These are phyloP conservation scores for Gracilaria domingensis DNA, from an alignment of 23 red algal species.

Conservation along the genomic window DNA sequence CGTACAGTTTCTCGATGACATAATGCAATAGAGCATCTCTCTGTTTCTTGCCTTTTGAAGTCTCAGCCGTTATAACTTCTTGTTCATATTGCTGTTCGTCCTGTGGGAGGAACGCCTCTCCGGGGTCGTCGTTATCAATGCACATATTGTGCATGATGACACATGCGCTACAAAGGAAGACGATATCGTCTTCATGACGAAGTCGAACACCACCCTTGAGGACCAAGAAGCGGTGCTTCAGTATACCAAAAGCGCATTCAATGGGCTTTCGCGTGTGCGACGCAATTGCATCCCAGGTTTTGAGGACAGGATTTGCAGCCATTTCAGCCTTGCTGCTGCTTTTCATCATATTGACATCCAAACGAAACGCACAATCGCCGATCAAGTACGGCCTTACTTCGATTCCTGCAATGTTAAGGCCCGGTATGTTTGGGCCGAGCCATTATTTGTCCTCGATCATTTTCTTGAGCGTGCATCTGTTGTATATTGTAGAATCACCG, in stretches of 20 bases:
- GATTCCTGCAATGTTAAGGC: constrained; percentile 8
- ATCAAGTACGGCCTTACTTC: constrained; percentile 2
- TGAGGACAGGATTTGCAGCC: constrained; percentile 10
- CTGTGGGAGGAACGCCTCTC: neutral
- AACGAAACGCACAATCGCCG: constrained; percentile 36
- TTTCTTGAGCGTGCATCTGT: constrained; percentile 4
- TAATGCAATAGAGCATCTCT: constrained; percentile 41
- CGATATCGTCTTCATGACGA: constrained; percentile 35
- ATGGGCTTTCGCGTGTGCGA: constrained; percentile 29
- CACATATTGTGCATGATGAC: constrained; percentile 40
- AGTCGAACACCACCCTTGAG: neutral
- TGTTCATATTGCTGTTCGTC: neutral
- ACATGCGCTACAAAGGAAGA: neutral
- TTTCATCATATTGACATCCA: constrained; percentile 36
- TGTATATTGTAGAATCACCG: constrained; percentile 18
- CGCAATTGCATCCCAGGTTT: constrained; percentile 21
- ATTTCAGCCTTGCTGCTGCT: neutral
- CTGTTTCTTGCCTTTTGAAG: neutral
- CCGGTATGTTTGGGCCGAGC: constrained; percentile 12
- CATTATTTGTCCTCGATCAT: constrained; percentile 1
- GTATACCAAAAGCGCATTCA: constrained; percentile 48
- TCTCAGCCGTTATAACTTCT: neutral
- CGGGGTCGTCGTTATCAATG: neutral
- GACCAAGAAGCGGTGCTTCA: constrained; percentile 25
- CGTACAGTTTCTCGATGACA: neutral